Conservation (phyloP, 1,284 basidiomycete species). For the Sporisorium graminicola region DNA sequence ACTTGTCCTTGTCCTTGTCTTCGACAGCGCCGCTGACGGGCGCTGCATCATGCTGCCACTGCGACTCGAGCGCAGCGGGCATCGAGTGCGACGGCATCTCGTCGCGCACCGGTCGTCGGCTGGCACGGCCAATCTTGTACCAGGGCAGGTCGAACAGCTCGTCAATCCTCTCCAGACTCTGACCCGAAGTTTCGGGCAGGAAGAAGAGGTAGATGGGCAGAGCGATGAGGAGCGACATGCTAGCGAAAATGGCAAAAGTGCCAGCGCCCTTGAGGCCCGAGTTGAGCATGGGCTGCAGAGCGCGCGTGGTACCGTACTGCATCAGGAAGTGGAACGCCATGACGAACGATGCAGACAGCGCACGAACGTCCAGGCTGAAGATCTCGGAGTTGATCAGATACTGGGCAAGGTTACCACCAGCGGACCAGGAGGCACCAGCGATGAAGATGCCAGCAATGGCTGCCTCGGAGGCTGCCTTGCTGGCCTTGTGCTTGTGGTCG, state of each 20-base stretch:
- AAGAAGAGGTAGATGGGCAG: conserved; percentile 49
- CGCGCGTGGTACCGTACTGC: conserved; percentile 47
- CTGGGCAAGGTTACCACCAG: conserved; percentile 50
- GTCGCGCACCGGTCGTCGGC: conserved; percentile 39
- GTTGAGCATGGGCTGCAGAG: conserved; percentile 51
- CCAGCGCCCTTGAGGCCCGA: conserved; percentile 44
- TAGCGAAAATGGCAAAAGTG: conserved; percentile 44
- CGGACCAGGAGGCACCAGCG: conserved; percentile 45
- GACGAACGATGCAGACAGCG: conserved; percentile 44
- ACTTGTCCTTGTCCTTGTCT: conserved; percentile 45
- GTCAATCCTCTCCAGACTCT: conserved; percentile 51
- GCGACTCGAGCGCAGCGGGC: conserved; percentile 47
- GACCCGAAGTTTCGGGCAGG: conserved; percentile 49
- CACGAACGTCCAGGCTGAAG: conserved; percentile 47
- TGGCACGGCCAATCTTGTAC: conserved; percentile 52
- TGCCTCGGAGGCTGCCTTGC: conserved; percentile 40
- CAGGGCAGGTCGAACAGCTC: conserved; percentile 51
- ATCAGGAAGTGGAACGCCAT: conserved; percentile 51
- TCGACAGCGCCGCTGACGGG: conserved; percentile 8
- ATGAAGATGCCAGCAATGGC: conserved; percentile 47
- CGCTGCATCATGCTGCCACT: conserved; percentile 17
- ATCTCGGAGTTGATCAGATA: conserved; percentile 54
- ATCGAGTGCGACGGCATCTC: conserved; percentile 49
- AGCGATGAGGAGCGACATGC: conserved; percentile 34
- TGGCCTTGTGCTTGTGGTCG: conserved; percentile 31